Evolutionary conservation across 148 eudicot species (phyloP).

Genomic region (Rhododendron williamsianum): DNA sequence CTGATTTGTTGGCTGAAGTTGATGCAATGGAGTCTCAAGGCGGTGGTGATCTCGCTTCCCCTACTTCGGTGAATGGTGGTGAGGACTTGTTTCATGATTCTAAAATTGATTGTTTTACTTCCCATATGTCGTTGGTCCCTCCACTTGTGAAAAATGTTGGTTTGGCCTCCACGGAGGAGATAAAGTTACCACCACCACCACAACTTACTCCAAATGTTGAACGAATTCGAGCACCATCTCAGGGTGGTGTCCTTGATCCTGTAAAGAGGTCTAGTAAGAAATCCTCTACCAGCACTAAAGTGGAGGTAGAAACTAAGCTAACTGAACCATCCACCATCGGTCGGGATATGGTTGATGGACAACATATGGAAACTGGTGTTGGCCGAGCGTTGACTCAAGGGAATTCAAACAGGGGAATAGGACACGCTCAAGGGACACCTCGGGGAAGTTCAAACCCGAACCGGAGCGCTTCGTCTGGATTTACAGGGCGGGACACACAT

Average conservation of each 20-base stretch:
- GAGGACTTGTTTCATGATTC: slow-evolving; percentile 58
- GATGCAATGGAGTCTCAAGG: slow-evolving; percentile 88
- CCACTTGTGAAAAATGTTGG: slow-evolving; percentile 42
- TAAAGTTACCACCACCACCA: slow-evolving; percentile 29
- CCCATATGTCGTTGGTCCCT: slow-evolving; percentile 60
- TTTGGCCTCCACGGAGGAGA: slow-evolving; percentile 45
- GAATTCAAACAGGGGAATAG: slow-evolving; percentile 34
- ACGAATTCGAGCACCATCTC: slow-evolving; percentile 21
- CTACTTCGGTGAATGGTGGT: slow-evolving; percentile 51
- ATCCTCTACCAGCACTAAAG: slow-evolving; percentile 32
- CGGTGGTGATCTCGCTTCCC: slow-evolving; percentile 53
- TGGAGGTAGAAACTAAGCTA: slow-evolving; percentile 35
- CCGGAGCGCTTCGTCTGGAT: slow-evolving; percentile 20
- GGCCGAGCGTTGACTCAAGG: slow-evolving; percentile 39
- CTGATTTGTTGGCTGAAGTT: slow-evolving; percentile 88
- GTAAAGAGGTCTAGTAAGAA: slow-evolving; percentile 29
- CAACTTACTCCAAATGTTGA: slow-evolving; percentile 28
- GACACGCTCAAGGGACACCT: slow-evolving; percentile 22
- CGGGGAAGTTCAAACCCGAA: slow-evolving; percentile 25
- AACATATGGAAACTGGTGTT: slow-evolving; percentile 17
- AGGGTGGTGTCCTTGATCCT: slow-evolving; percentile 27
- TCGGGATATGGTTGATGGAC: slow-evolving; percentile 13
- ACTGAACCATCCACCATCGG: slow-evolving; percentile 14
- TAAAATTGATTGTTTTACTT: slow-evolving; percentile 56
- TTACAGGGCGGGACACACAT: slow-evolving; percentile 28